phyloP scores from a whole-genome alignment of 2,329 filamentous ascomycete species.

The Fonsecaea monophora region DNA sequence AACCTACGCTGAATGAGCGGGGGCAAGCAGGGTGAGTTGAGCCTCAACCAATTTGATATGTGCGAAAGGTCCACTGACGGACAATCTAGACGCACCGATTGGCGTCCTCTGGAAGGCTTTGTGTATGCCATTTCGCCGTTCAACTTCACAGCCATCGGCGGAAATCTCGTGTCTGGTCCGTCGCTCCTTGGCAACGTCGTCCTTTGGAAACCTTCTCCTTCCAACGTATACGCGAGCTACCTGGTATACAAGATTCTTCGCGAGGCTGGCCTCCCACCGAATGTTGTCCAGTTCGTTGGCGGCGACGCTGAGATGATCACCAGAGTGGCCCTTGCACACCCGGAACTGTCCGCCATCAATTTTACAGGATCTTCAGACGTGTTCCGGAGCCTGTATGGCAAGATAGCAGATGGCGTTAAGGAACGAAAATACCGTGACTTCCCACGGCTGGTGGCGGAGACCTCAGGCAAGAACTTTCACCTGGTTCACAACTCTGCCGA shows the following conservation, averaged over 20 bases:
- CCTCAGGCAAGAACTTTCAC: conserved; percentile 87
- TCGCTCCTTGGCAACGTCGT: conserved; percentile 88
- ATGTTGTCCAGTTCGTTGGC: conserved; percentile 87
- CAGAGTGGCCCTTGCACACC: conserved; percentile 72
- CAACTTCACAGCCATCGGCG: conserved; percentile 93
- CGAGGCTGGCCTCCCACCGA: conserved; percentile 80
- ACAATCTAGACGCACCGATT: conserved; percentile 58
- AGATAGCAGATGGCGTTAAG: conserved; percentile 77
- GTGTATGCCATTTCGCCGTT: conserved; percentile 89
- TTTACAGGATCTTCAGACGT: conserved; percentile 87
- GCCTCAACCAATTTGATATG: conserved; percentile 45
- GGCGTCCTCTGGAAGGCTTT: conserved; percentile 85
- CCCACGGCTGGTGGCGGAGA: conserved; percentile 81
- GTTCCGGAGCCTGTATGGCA: conserved; percentile 80
- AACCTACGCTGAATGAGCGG: conserved; percentile 80
- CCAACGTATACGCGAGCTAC: conserved; percentile 81
- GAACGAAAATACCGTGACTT: conserved; percentile 79
- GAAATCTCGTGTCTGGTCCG: conserved; percentile 77
- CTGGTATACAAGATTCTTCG: conserved; percentile 84
- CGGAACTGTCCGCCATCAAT: conserved; percentile 79
- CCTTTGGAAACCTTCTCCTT: conserved; percentile 87
- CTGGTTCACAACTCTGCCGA: conserved; percentile 75
- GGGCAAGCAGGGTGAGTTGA: conserved; percentile 75
- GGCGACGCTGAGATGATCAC: conserved; percentile 82
- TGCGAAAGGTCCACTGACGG: conserved; percentile 53